Evolutionary conservation across 1,284 basidiomycete species (phyloP), one percentile per base, ranked within the genome.

Genomic region (Ceratobasidium sp.): DNA sequence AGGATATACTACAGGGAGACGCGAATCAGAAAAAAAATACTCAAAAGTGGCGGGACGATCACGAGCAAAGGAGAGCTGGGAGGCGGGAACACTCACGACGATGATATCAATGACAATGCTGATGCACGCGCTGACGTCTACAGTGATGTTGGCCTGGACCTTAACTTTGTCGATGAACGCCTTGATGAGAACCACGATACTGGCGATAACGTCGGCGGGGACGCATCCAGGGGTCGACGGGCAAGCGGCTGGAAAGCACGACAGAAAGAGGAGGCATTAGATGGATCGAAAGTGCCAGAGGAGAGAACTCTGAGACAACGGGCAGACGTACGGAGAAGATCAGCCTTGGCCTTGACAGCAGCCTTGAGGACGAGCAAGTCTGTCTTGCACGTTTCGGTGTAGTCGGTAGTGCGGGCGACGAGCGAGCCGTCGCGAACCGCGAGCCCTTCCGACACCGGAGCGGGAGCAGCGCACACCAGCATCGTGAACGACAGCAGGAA

Each of bases 401-500:
- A 9, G 45, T n/a, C 12, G 28, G 46, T 43, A 23, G 39, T 43
- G 28, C 60, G 60, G 23, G 60, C 60, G 23, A 62, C 60, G 43
- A 62, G 60, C n/a, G 60, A 32, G 43, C 34, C 28, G 43, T 16
- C 43, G 9, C 36, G 43, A 16, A 34, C 60, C 1, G 3, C 60
- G 30, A 41, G 28, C 30, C 30, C 60, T 26, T 39, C 21, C 41
- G 41, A 30, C 43, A 5, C 60, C 12, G 60, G 60, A 3, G 45
- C 60, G 28, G 60, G 60, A n/a, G 60, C 60, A 18, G 60, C 58
- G 23, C 41, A 45, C 1, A 26, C 39, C 23, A 62, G 41, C 60
- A 62, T 62, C 43, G 39, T 48, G 45, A 62, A 48, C n/a, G 60
- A 62, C 60, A 62, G 43, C 60, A 62, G 26, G 60, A 62, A 62